Conservation (phyloP, 1,284 basidiomycete genomes). For the Termitomyces sp. region DNA sequence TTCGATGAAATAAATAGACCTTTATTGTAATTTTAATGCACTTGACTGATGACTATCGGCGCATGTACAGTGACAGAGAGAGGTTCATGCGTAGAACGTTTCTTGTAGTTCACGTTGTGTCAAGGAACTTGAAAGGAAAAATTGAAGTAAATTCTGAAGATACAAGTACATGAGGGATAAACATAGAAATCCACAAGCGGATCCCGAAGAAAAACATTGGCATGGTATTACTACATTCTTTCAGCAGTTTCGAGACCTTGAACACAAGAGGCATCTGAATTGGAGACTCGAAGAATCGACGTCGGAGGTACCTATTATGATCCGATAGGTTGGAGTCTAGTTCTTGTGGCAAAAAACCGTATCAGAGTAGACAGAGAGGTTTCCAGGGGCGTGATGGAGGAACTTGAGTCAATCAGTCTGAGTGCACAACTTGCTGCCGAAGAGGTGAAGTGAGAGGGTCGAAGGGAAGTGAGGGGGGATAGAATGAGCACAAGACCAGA, state of each 20-base stretch:
- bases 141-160: neutral
- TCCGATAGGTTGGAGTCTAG: neutral
- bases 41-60: neutral
- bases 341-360: neutral
- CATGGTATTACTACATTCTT: neutral
- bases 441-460: neutral
- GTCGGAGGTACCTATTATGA: neutral
- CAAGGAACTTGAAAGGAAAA: neutral
- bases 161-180: neutral
- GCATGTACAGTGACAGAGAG: neutral
- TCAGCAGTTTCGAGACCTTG: neutral
- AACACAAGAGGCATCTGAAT: neutral
- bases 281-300: neutral
- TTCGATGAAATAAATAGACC: constrained; percentile 36
- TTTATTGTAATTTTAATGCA: constrained; percentile 14
- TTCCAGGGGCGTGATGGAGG: neutral
- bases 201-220: neutral
- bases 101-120: too few species aligned
- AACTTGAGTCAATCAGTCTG: neutral
- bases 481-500: too few species aligned
- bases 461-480: neutral
- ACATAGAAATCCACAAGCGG: neutral
- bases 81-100: neutral
- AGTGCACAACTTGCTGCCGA: too few species aligned
- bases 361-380: neutral